Conservation (phyloP, 73 alveolate genomes). For the Paramecium tetraurelia region DNA sequence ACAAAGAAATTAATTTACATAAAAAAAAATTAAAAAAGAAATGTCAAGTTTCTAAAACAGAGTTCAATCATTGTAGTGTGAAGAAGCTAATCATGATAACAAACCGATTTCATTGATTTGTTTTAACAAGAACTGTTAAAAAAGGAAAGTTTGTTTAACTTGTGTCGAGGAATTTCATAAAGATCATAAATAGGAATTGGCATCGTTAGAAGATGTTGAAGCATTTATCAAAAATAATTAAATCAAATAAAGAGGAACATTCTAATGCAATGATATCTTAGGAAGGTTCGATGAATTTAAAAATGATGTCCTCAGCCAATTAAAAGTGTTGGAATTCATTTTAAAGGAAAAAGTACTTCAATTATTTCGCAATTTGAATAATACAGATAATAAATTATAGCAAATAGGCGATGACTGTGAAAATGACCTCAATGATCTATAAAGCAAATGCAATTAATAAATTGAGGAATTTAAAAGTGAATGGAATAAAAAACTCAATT, state of each 20-base stretch:
- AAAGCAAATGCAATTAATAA: not conserved
- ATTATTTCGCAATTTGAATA: not conserved
- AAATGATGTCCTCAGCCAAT: not conserved
- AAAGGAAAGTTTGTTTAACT: conserved; percentile 11
- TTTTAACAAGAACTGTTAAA: not conserved
- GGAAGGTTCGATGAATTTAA: not conserved
- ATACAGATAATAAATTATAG: not conserved
- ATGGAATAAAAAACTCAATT: not conserved
- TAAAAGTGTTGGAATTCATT: not conserved
- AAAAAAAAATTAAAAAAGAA: not conserved
- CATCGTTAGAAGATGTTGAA: not conserved
- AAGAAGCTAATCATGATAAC: not conserved
- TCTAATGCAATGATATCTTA: not conserved
- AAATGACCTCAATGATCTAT: not conserved
- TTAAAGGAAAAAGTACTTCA: not conserved
- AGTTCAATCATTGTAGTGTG: not conserved
- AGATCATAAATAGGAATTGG: not conserved
- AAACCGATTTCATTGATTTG: conserved; percentile 27
- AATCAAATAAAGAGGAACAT: not conserved
- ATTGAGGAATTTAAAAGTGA: not conserved
- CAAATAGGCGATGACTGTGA: not conserved
- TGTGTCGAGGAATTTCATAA: conserved; percentile 37
- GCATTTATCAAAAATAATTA: not conserved
- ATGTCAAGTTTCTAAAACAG: conserved; percentile 28
- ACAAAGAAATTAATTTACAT: not conserved